phyloP scores from a whole-genome alignment of 768 basidiomycete genomes.

The Boletus sensibilis region DNA sequence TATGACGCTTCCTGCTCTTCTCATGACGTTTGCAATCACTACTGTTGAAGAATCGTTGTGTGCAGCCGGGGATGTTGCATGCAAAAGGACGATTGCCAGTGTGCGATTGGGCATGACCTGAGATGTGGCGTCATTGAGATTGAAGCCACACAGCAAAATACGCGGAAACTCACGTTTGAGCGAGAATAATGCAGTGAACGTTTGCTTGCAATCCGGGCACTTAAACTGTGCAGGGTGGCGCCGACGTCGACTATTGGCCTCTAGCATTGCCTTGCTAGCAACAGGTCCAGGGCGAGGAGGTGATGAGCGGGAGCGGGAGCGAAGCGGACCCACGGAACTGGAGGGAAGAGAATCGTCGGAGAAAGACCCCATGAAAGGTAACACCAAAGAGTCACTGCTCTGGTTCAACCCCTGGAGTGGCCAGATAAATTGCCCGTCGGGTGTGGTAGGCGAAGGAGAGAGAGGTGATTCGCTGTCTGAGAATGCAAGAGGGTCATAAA shows the following conservation, averaged over 20 bases:
- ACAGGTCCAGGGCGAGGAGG: constrained; percentile 18
- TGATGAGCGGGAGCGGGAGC: constrained; percentile 19
- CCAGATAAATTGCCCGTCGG: constrained; percentile 11
- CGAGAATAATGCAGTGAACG: constrained; percentile 33
- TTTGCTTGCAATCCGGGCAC: constrained; percentile 23
- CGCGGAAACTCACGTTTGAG: constrained; percentile 28
- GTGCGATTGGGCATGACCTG: constrained; percentile 32
- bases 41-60: constrained; percentile 30
- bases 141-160: background rate
- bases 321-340: background rate
- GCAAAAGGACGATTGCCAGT: constrained; percentile 26
- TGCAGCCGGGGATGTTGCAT: constrained; percentile 28
- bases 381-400: constrained; percentile 10
- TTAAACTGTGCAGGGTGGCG: constrained; percentile 24
- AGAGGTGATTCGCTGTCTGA: constrained; percentile 24
- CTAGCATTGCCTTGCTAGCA: constrained; percentile 34
- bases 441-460: constrained; percentile 19
- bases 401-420: background rate
- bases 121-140: constrained; percentile 7
- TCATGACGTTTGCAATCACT: constrained; percentile 37
- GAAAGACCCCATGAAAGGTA: background rate
- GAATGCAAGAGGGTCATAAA: constrained; percentile 3
- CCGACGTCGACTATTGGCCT: constrained; percentile 32
- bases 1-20: constrained; percentile 34
- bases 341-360: constrained; percentile 1